Conservation (phyloP, 768 basidiomycete genomes). For the Pleurotus djamor region DNA sequence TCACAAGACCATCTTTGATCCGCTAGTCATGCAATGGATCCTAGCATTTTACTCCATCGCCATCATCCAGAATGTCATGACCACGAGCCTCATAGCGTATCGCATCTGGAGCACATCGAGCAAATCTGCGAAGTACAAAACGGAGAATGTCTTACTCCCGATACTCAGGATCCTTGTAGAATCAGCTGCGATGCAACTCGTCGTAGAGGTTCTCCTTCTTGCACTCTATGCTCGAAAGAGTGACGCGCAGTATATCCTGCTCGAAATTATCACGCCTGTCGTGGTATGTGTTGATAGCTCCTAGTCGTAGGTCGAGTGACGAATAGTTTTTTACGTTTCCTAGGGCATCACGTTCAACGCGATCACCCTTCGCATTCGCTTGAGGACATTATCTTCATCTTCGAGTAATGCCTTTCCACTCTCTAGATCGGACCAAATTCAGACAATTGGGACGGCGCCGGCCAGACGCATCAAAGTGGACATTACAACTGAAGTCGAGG, state of each 20-base stretch:
- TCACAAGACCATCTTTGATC: conserved; percentile 10
- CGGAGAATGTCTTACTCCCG: conserved; percentile 7
- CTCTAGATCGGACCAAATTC: background rate
- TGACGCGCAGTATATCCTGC: conserved; percentile 17
- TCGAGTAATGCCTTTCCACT: background rate
- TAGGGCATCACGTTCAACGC: conserved; percentile 1
- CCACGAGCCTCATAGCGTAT: conserved; percentile 16
- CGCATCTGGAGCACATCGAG: conserved; percentile 13
- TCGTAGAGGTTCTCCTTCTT: conserved; percentile 15
- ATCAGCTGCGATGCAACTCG: conserved; percentile 15
- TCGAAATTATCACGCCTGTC: conserved; percentile 13
- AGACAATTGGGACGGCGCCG: background rate
- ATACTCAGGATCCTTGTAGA: conserved; percentile 14
- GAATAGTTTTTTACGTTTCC: background rate
- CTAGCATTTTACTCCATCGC: conserved; percentile 16
- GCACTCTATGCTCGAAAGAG: conserved; percentile 11
- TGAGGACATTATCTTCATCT: background rate
- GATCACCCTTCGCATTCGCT: background rate
- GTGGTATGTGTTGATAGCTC: conserved; percentile 6
- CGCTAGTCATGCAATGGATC: conserved; percentile 14
- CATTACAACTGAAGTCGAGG: background rate
- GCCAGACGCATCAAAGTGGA: conserved; percentile 1
- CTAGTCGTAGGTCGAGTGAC: background rate
- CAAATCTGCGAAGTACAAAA: conserved; percentile 8
- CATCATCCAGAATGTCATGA: conserved; percentile 15